Conservation (phyloP, 208 protist genomes). For the Blastocrithidia nonstop region DNA sequence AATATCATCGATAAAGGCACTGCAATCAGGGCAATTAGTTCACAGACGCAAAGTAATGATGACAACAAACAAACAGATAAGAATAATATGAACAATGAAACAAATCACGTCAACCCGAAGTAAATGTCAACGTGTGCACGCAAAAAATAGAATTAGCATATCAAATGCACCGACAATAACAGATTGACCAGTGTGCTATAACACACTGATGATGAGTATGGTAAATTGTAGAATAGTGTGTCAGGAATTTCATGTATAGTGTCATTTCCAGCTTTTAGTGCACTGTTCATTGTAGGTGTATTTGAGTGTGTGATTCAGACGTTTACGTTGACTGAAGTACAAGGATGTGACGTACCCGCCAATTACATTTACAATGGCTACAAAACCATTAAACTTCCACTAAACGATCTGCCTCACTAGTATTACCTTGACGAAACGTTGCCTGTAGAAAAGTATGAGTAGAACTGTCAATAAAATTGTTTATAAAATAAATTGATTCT, state of each 20-base stretch:
- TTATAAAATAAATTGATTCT: no score
- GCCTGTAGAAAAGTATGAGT: no score
- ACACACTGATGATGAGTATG: no score
- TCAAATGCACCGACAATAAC: no score
- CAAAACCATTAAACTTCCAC: slow-evolving; percentile 52
- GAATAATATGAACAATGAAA: no score
- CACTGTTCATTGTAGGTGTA: slow-evolving; percentile 58
- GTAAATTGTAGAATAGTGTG: slow-evolving; percentile 12
- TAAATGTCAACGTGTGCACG: no score
- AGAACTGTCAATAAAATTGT: no score
- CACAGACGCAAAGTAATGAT: background rate
- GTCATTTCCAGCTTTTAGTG: slow-evolving; percentile 32
- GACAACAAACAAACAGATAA: background rate
- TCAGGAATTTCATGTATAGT: slow-evolving; percentile 37
- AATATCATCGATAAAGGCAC: background rate
- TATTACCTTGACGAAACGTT: no score
- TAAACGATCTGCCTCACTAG: no score
- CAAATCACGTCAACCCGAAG: no score
- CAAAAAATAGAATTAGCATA: no score
- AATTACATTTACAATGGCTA: slow-evolving; percentile 64
- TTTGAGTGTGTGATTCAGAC: slow-evolving; percentile 50
- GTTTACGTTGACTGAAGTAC: slow-evolving; percentile 43
- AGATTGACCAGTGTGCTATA: no score
- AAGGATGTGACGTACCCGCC: slow-evolving; percentile 40
- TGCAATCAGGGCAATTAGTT: background rate